Conservation (phyloP, 495 filamentous ascomycete species). For the Ascobolus immersus region DNA sequence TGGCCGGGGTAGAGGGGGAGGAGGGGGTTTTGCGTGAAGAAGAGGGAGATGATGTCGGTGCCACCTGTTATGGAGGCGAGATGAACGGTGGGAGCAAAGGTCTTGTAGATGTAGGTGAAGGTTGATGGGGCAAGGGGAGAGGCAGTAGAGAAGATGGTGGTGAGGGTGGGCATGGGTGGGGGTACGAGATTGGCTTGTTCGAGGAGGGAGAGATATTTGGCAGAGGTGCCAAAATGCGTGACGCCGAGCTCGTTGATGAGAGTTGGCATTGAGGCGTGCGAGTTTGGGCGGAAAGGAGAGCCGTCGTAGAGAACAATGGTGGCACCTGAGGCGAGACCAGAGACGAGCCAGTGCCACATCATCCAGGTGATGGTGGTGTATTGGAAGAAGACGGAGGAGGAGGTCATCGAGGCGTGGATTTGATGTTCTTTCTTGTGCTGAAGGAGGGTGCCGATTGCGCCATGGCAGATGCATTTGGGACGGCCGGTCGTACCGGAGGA, state of each 20-base stretch:
- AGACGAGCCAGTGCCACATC: constrained; percentile 70
- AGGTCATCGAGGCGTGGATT: constrained; percentile 51
- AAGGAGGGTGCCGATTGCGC: constrained; percentile 59
- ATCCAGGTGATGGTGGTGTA: constrained; percentile 86
- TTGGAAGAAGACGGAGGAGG: constrained; percentile 45
- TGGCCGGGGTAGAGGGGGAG: constrained; percentile 70
- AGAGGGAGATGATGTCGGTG: constrained; percentile 84
- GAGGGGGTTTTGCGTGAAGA: constrained; percentile 63
- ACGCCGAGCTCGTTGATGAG: constrained; percentile 44
- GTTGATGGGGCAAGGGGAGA: constrained; percentile 79
- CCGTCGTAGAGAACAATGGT: constrained; percentile 74
- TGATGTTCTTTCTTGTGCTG: constrained; percentile 89
- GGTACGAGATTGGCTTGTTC: constrained; percentile 40
- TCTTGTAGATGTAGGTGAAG: constrained; percentile 63
- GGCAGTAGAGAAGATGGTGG: constrained; percentile 77
- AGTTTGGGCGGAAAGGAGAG: constrained; percentile 49
- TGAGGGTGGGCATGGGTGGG: constrained; percentile 25
- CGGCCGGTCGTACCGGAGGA: constrained; percentile 65
- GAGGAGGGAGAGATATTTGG: constrained; percentile 74
- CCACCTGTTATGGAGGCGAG: constrained; percentile 14
- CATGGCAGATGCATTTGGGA: constrained; percentile 82
- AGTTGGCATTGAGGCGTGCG: constrained; percentile 33
- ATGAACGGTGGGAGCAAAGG: constrained; percentile 32
- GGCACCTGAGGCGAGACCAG: constrained; percentile 49
- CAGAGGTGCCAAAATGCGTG: constrained; percentile 78